phyloP scores from a whole-genome alignment of 257 asterid genomes.

The Vinca minor region DNA sequence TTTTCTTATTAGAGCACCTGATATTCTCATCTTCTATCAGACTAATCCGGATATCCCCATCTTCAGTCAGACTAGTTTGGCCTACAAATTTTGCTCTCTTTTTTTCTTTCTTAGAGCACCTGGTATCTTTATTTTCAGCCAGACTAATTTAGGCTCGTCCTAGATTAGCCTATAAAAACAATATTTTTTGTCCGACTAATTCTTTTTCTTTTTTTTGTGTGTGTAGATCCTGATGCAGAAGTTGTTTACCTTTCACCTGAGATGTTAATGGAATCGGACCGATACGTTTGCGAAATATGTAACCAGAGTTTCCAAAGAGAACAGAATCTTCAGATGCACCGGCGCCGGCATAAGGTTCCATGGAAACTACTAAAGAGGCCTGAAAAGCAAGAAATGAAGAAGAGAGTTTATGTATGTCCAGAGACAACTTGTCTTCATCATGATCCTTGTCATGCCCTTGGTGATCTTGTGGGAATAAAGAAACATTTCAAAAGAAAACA shows the following conservation, averaged over 20 bases:
- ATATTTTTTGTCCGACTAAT: no score
- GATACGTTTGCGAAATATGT: slow-evolving; percentile 35
- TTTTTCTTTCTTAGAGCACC: no score
- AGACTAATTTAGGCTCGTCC: no score
- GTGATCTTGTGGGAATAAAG: slow-evolving; percentile 41
- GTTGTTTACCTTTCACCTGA: slow-evolving; percentile 34
- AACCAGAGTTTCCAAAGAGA: slow-evolving; percentile 37
- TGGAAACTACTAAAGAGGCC: slow-evolving; percentile 30
- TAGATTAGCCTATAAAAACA: no score
- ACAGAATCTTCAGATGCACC: slow-evolving; percentile 41
- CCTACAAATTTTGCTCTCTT: no score
- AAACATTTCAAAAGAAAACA: slow-evolving; percentile 38
- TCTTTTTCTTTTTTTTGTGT: no score
- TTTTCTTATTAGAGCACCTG: no score
- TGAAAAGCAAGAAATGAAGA: slow-evolving; percentile 19
- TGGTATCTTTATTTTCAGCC: no score
- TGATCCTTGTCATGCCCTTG: slow-evolving; percentile 32
- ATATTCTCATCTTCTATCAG: no score
- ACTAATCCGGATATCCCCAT: no score
- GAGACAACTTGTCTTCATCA: slow-evolving; percentile 38
- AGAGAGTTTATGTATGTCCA: slow-evolving; percentile 35
- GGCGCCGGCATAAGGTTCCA: slow-evolving; percentile 37
- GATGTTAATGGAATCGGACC: slow-evolving; percentile 37
- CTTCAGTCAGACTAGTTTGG: no score
- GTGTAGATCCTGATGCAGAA: slow-evolving; percentile 42